A percentile compares a stretch with the other conserved stretches of the same genome.
These are phyloP conservation scores for Penicillium sp. DNA, from an alignment of 2,329 filamentous ascomycete genomes.

Conservation along the genomic window DNA sequence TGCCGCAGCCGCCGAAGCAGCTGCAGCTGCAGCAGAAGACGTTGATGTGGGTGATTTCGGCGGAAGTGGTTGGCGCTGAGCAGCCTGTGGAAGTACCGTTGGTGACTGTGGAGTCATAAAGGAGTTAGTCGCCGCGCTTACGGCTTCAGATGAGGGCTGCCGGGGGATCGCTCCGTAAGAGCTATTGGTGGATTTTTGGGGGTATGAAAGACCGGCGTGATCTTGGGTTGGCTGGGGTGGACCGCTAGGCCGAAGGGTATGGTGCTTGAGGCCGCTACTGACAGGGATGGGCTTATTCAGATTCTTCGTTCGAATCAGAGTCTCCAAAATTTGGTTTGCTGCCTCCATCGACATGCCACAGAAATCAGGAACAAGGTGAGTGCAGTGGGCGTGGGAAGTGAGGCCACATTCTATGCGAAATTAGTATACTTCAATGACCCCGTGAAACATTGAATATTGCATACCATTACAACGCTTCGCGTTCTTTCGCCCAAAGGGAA, in stretches of 20 bases:
- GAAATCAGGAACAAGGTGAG: constrained; percentile 95
- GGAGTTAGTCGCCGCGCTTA: constrained; percentile 45
- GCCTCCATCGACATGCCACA: constrained; percentile 99
- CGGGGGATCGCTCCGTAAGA: constrained; percentile 38
- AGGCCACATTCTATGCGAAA: constrained; percentile 73
- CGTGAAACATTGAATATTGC: neutral
- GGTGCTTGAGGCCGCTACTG: constrained; percentile 60
- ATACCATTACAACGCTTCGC: constrained; percentile 86
- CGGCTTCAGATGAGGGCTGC: constrained; percentile 41
- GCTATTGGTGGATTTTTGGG: constrained; percentile 37
- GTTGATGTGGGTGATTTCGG: constrained; percentile 51
- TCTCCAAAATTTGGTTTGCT: constrained; percentile 88
- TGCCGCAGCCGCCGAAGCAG: constrained; percentile 51
- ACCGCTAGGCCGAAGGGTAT: constrained; percentile 62
- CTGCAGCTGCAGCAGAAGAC: constrained; percentile 8
- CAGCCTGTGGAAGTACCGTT: constrained; percentile 23
- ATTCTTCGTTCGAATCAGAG: constrained; percentile 77
- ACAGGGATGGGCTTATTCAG: constrained; percentile 60
- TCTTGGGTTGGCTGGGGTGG: constrained; percentile 46
- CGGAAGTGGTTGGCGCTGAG: constrained; percentile 47
- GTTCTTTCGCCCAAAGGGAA: constrained; percentile 94
- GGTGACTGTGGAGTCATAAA: constrained; percentile 50
- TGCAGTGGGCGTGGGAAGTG: constrained; percentile 87
- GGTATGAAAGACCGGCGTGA: constrained; percentile 37
- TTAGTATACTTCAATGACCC: constrained; percentile 11